phyloP scores from a whole-genome alignment of 1,139 yeast genomes.

The Petasospora fabianii region DNA sequence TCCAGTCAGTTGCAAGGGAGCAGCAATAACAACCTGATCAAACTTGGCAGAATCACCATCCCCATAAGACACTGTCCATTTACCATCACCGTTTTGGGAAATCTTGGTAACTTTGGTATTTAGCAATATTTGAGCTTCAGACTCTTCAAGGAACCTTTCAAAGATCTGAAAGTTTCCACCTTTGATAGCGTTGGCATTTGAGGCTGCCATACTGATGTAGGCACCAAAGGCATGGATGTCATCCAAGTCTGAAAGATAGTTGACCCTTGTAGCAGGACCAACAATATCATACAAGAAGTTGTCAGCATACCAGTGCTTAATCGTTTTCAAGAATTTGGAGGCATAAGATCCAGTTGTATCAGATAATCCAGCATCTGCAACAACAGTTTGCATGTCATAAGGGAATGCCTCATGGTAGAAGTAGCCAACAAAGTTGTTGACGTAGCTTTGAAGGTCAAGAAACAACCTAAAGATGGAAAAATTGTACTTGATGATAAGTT shows the following conservation, averaged over 20 bases:
- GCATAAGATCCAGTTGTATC: slow-evolving; percentile 27
- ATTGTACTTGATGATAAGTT: slow-evolving; percentile 5
- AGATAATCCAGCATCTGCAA: slow-evolving; percentile 25
- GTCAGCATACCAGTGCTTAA: slow-evolving; percentile 24
- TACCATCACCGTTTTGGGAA: slow-evolving; percentile 1
- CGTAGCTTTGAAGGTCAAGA: slow-evolving; percentile 13
- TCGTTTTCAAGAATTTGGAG: slow-evolving; percentile 20
- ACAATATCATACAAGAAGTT: slow-evolving; percentile 30
- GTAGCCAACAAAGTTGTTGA: slow-evolving; percentile 23
- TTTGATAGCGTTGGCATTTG: slow-evolving; percentile 29
- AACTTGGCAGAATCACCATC: slow-evolving; percentile 21
- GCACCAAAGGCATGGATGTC: slow-evolving; percentile 39
- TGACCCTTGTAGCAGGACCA: slow-evolving; percentile 39
- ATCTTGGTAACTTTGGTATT: slow-evolving; percentile 29
- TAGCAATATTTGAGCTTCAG: slow-evolving; percentile 31
- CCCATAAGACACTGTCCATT: not conserved
- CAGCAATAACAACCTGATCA: slow-evolving; percentile 41
- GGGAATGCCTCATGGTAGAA: slow-evolving; percentile 29
- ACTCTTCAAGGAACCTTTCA: slow-evolving; percentile 32
- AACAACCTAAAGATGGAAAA: slow-evolving; percentile 1
- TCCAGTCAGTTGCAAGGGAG: slow-evolving; percentile 34
- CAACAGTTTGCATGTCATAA: slow-evolving; percentile 12
- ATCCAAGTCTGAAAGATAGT: slow-evolving; percentile 38
- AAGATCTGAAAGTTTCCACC: slow-evolving; percentile 44
- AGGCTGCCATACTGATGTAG: slow-evolving; percentile 37